phyloP scores from a whole-genome alignment of 164 flowering plant species.

The Brasenia schreberi region DNA sequence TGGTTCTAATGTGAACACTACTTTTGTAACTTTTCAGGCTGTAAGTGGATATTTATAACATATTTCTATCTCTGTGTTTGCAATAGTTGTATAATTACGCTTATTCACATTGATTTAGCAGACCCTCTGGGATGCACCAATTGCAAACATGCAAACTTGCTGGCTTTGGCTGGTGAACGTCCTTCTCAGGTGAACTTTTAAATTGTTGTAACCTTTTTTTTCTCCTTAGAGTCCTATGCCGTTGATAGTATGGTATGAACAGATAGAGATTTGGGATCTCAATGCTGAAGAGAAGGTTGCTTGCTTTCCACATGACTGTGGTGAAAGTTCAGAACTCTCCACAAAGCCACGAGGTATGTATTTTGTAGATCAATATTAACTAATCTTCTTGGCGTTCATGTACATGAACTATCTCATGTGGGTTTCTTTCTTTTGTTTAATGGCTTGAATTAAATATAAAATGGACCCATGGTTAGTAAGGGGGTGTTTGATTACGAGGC shows the following conservation, averaged over 20 bases:
- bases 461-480: too few species aligned
- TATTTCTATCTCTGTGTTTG: background rate
- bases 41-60: too few species aligned
- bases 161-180: conserved; percentile 70
- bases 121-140: background rate
- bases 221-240: background rate
- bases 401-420: too few species aligned
- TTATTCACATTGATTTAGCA: background rate
- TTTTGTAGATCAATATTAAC: background rate
- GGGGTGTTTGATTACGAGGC: too few species aligned
- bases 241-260: conserved; percentile 4
- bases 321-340: conserved; percentile 21
- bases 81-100: too few species aligned
- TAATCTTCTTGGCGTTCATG: too few species aligned
- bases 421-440: too few species aligned
- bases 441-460: too few species aligned
- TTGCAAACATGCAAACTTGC: conserved; percentile 24
- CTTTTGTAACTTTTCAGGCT: background rate
- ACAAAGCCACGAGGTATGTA: conserved; percentile 46
- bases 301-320: conserved; percentile 24
- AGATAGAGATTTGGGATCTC: conserved; percentile 96
- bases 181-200: conserved; percentile 42
- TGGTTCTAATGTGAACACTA: background rate
- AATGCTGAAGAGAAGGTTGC: conserved; percentile 39
- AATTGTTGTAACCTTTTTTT: background rate